Evolutionary conservation across 2,329 filamentous ascomycete genomes (phyloP), one percentile per base, ranked within the genome.

Genomic region (Calonectria pseudoreteaudii): DNA sequence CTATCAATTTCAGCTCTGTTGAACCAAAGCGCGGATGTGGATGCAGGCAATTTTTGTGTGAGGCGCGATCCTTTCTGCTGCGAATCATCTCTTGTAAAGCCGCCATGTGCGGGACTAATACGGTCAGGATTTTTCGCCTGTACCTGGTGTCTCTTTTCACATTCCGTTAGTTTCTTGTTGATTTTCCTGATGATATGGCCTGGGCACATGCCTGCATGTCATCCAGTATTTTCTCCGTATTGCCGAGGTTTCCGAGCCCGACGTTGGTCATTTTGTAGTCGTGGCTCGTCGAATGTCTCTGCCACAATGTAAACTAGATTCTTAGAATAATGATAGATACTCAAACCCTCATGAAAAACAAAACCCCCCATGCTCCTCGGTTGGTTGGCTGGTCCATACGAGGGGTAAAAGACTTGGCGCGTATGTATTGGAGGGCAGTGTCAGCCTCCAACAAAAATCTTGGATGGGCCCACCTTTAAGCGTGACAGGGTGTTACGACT

Each of bases 251-350:
- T 47, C 1, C 20, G 20, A 13, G 3, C 7, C 13, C 11, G 9
- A n/a, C 1, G 20, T n/a, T 47, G 9, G 2, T 13, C n/a, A 23
- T 47, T 8, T 23, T 47, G 44, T 9, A n/a, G 20, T 18, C n/a
- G 41, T 44, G 10, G 18, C 44, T 11, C 10, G 0, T 23, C 20
- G 20, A 3, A 47, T 9, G n/a, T 2, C 10, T 47, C n/a, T 9
- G 20, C 4, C 23, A 11, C 2, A n/a, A 3, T 11, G 11, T 0
- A 47, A 5, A 23, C 10, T 11, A 23, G 3, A 23, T 11, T 47
- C 23, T n/a, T n/a, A n/a, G n/a, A 13, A 8, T 47, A 4, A n/a
- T 5, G n/a, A 2, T 47, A 0, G 4, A 13, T 5, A 4, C 5
- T 4, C 11, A 23, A 11, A 2, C 4, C 5, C 18, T 4, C 9